Base-by-base conservation (phyloP, 1,284 basidiomycete species). In the Ganoderma lingzhi region DNA sequence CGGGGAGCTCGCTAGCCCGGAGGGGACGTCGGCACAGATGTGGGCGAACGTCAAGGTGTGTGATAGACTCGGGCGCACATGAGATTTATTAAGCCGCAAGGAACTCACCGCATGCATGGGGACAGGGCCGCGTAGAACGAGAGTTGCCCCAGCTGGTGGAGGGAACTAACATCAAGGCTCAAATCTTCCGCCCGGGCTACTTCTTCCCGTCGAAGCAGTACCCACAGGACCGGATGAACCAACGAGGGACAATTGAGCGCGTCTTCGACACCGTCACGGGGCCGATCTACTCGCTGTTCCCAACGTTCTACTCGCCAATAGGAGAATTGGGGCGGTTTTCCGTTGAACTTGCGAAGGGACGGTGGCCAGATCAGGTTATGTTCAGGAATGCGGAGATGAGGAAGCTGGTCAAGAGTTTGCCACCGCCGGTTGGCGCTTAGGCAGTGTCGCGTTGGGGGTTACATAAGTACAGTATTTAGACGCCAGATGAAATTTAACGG, bases 11-110 rank as follows among this genome's bases (percentile, higher is more conserved):
- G 79, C 80, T 19, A 81, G 82, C 64, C 75, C 78, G n/a, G 76
- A 72, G 19, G 78, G 75, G 64, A 79, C 75, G 60, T 77, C 78
- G 53, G 35, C 64, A 39, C 72, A 74, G 51, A 74, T 82, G 76
- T 82, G 79, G 75, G 77, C 74, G 2, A 71, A 77, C 4, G 77
- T 81, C 37, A 83, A 82, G 81, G 81, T 81, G 42, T 61, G 75
- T 66, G 19, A 8, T 35, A 35, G 23, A 23, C 23, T 42, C 2
- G 30, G 15, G 4, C 8, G 44, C 23, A 14, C 4, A n/a, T 30
- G 23, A 35, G 15, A 56, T 32, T 39, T 14, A 56, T 23, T 23
- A 23, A 23, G 23, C 23, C 19, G 28, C 32, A 42, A 23, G 28
- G 15, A 32, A 30, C 45, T 61, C 28, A 30, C 23, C 41, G 23